Evolutionary conservation across 169 alveolate genomes (phyloP).

Genomic region (Theileria annulata): DNA sequence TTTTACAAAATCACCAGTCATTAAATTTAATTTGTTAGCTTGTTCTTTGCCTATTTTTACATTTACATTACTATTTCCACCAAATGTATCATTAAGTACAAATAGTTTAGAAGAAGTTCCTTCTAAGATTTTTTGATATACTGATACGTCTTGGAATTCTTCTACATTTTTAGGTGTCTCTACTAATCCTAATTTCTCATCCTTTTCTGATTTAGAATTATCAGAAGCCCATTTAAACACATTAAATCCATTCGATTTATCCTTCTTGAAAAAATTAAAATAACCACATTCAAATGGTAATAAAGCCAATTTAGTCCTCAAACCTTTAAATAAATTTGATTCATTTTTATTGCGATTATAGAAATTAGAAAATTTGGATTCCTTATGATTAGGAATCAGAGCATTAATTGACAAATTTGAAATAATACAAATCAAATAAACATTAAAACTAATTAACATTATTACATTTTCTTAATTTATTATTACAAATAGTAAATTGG

Average conservation of each 20-base stretch:
- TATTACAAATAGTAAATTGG: too few relatives aligned
- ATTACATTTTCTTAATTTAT: too few relatives aligned
- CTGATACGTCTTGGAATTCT: conserved; percentile 16
- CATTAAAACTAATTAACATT: neutral
- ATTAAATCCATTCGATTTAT: conserved; percentile 21
- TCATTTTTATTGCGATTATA: neutral
- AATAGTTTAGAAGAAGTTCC: conserved; percentile 52
- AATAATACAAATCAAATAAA: neutral
- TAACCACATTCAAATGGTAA: conserved; percentile 57
- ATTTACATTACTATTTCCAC: conserved; percentile 54
- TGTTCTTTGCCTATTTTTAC: conserved; percentile 62
- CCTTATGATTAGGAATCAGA: neutral
- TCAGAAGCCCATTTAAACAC: conserved; percentile 33
- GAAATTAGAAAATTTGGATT: neutral
- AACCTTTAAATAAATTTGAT: too few relatives aligned
- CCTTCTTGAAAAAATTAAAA: conserved; percentile 1
- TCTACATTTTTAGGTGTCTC: neutral
- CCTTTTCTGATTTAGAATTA: conserved; percentile 10
- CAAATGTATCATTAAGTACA: conserved; percentile 42
- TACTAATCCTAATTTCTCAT: neutral
- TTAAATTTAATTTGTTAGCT: conserved; percentile 56
- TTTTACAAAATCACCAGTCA: conserved; percentile 50
- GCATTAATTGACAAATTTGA: neutral
- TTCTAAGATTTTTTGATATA: conserved; percentile 45
- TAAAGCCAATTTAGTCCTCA: neutral